phyloP scores from a whole-genome alignment of 306 rosid species.

The Luffa aegyptiaca region DNA sequence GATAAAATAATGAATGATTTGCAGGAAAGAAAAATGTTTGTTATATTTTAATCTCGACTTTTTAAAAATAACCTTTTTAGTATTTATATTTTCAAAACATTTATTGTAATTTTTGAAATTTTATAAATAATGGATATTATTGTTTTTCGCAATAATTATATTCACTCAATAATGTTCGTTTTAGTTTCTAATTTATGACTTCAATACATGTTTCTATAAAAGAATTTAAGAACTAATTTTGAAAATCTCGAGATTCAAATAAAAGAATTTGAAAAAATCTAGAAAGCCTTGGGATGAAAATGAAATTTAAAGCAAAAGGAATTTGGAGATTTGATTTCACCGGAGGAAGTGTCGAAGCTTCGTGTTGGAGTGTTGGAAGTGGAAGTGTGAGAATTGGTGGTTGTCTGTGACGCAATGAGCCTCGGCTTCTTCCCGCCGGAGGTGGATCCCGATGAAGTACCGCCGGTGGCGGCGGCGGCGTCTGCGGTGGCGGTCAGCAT shows the following conservation, averaged over 20 bases:
- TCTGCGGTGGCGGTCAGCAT: background rate
- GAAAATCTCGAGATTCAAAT: background rate
- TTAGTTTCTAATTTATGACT: no score
- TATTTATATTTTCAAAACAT: no score
- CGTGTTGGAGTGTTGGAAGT: background rate
- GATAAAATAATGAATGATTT: background rate
- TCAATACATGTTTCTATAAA: no score
- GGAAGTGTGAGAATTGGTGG: background rate
- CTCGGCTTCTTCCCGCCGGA: conserved; percentile 2
- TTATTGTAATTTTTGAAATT: no score
- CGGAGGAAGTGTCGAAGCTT: conserved; percentile 8
- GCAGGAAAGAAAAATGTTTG: background rate
- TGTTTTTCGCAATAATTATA: no score
- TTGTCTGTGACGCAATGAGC: background rate
- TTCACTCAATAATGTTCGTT: no score
- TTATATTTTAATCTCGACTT: no score
- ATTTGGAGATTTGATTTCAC: background rate
- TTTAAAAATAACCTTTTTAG: no score
- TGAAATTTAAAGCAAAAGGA: background rate
- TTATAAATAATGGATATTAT: no score
- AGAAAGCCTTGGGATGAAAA: background rate
- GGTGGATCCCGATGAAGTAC: background rate
- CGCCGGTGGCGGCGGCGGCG: background rate
- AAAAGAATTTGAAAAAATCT: background rate
- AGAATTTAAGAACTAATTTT: no score